phyloP scores from a whole-genome alignment of 805 yeast species.

The Blastobotrys robertii region DNA sequence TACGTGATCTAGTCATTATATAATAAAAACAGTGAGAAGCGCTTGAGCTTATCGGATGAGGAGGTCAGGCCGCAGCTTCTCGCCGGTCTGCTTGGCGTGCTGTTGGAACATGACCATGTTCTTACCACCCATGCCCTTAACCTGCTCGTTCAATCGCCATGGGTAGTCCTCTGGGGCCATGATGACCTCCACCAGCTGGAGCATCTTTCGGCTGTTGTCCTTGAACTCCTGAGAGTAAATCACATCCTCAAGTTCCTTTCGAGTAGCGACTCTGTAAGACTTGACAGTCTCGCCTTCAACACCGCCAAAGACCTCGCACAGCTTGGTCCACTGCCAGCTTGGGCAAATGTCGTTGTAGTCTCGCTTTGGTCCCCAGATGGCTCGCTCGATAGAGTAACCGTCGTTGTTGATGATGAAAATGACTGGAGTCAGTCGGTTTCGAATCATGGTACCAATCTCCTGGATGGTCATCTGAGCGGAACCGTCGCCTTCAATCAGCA shows the following conservation, averaged over 20 bases:
- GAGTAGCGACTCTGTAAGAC: slow-evolving; percentile 29
- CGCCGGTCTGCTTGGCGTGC: slow-evolving; percentile 11
- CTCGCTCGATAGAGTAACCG: slow-evolving; percentile 87
- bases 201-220: slow-evolving; percentile 22
- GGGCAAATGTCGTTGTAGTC: slow-evolving; percentile 75
- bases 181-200: slow-evolving; percentile 50
- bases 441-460: slow-evolving; percentile 59
- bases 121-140: slow-evolving; percentile 18
- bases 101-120: slow-evolving; percentile 17
- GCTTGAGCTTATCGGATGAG: too few relatives aligned
- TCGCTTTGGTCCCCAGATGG: slow-evolving; percentile 68
- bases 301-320: slow-evolving; percentile 46
- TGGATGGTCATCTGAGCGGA: slow-evolving; percentile 92
- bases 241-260: slow-evolving; percentile 32
- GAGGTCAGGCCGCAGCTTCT: neutral
- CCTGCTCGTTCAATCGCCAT: slow-evolving; percentile 38
- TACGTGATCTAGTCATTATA: too few relatives aligned
- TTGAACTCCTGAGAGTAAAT: slow-evolving; percentile 30
- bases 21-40: too few relatives aligned
- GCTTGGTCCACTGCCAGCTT: slow-evolving; percentile 69
- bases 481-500: slow-evolving; percentile 84
- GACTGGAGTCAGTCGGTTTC: slow-evolving; percentile 53
- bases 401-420: slow-evolving; percentile 70
- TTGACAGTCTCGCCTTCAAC: slow-evolving; percentile 19
- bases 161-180: slow-evolving; percentile 57